Conservation (phyloP, 2,329 filamentous ascomycete species). For the Claviceps sp. region DNA sequence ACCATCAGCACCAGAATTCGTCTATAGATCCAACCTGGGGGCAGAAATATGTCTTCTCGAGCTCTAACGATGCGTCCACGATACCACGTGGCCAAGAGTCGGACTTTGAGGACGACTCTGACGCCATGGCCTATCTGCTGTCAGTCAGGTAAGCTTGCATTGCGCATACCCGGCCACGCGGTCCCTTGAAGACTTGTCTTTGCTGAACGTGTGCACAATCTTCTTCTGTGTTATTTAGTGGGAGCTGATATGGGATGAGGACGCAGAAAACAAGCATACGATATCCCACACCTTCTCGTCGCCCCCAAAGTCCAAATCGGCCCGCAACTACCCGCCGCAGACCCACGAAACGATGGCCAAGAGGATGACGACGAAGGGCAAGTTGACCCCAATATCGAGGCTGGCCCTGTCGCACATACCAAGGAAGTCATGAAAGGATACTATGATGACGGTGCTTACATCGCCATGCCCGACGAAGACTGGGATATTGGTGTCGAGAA, state of each 20-base stretch:
- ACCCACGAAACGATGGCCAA: slow-evolving; percentile 16
- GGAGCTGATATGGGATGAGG: slow-evolving; percentile 38
- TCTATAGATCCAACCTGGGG: slow-evolving; percentile 53
- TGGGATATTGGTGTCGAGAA: slow-evolving; percentile 16
- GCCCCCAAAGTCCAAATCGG: slow-evolving; percentile 43
- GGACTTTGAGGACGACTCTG: slow-evolving; percentile 53
- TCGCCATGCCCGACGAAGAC: slow-evolving; percentile 38
- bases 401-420: slow-evolving; percentile 27
- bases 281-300: slow-evolving; percentile 58
- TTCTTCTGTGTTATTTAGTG: neutral
- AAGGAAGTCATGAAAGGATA: slow-evolving; percentile 46
- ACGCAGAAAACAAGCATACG: slow-evolving; percentile 58
- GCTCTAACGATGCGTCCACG: slow-evolving; percentile 36
- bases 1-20: slow-evolving; percentile 29
- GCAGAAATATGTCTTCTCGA: slow-evolving; percentile 58
- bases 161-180: neutral
- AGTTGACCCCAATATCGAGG: slow-evolving; percentile 18
- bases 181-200: neutral
- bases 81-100: slow-evolving; percentile 40
- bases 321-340: slow-evolving; percentile 31
- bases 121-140: slow-evolving; percentile 56
- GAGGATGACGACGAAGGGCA: slow-evolving; percentile 20
- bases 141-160: slow-evolving; percentile 50
- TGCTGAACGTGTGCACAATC: slow-evolving; percentile 1
- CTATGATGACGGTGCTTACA: slow-evolving; percentile 70